Base-by-base conservation (phyloP, 1,284 basidiomycete species). In the Mrakiaceae sp. region DNA sequence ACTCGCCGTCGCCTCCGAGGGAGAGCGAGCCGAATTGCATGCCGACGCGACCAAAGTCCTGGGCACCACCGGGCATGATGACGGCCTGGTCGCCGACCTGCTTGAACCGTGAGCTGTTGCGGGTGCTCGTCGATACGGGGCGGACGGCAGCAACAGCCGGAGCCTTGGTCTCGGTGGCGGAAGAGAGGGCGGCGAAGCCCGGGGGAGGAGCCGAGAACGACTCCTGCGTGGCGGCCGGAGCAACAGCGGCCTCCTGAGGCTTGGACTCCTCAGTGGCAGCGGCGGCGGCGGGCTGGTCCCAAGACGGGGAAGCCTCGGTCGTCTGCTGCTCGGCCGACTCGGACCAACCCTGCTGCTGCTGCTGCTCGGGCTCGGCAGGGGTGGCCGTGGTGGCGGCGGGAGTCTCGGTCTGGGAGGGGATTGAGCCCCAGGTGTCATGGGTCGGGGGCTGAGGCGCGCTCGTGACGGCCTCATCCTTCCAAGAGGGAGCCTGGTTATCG, bases 1-100 rank as follows among this genome's bases (percentile, higher is more conserved):
- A 60, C 58, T 71, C 67, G 50, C 74, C 74, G 66, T 73, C 73
- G 54, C 73, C 73, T 56, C 75, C 76, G 64, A 78, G 76, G 72
- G 74, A 77, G 62, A 78, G 69, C 68, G 73, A 75, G 52, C 77
- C 77, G 66, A 78, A 78, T 68, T 77, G 75, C 69, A 77, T 73
- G 67, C 76, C 76, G 66, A 78, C 71, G 51, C 70, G 65, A 39
- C 73, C 72, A 4, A 75, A 66, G 62, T 71, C 72, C 12, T 68
- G 69, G 50, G 70, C 64, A 7, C 73, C 71, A 47, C 73, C 71
- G 43, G 75, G 75, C 42, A 78, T 72, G 47, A 78, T 74, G 59
- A 78, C 77, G 60, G 74, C 76, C 69, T 77, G 72, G 8, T 74
- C 76, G 56, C 76, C 76, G 53, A 74, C 71, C 61, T 73, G 72